These are phyloP conservation scores for Cryptosporidium felis DNA, from an alignment of 169 alveolate genomes.

Conservation along the genomic window DNA sequence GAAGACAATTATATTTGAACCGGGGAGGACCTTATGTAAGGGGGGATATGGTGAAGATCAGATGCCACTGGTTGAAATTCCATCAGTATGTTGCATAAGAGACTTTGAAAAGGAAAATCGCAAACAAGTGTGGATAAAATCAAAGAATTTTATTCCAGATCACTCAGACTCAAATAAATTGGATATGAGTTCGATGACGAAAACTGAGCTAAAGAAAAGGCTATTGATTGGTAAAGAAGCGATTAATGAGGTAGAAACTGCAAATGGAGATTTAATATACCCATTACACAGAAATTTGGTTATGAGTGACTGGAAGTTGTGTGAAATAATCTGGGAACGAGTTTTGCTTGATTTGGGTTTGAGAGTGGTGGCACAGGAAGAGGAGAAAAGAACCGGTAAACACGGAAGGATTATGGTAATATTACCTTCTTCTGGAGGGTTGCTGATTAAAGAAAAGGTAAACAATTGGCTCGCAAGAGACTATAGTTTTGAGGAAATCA, in stretches of 20 bases:
- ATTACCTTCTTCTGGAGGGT: slow-evolving; percentile 49
- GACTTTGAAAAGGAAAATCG: neutral
- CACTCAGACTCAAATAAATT: no score
- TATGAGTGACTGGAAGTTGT: slow-evolving; percentile 27
- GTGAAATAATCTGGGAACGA: slow-evolving; percentile 56
- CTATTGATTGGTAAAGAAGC: slow-evolving; percentile 42
- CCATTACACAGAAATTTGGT: slow-evolving; percentile 25
- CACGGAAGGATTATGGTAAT: neutral
- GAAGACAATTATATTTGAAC: slow-evolving; percentile 41
- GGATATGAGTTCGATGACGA: no score
- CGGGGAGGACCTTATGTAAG: slow-evolving; percentile 42
- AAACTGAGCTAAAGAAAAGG: neutral
- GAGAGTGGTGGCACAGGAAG: neutral
- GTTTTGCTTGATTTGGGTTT: slow-evolving; percentile 16
- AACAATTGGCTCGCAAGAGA: slow-evolving; percentile 7
- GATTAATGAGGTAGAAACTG: neutral
- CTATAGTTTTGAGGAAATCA: neutral
- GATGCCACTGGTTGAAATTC: slow-evolving; percentile 42
- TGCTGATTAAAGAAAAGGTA: slow-evolving; percentile 20
- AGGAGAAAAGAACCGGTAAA: neutral
- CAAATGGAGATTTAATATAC: neutral
- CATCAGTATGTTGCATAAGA: slow-evolving; percentile 39
- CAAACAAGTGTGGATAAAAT: neutral
- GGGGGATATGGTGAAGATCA: slow-evolving; percentile 24
- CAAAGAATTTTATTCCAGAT: no score